Percentiles rank a stretch among this genome's conserved stretches.
Evolutionary conservation across 441 rosid species (phyloP).

Genomic region (Pelargonium fulgidum): DNA sequence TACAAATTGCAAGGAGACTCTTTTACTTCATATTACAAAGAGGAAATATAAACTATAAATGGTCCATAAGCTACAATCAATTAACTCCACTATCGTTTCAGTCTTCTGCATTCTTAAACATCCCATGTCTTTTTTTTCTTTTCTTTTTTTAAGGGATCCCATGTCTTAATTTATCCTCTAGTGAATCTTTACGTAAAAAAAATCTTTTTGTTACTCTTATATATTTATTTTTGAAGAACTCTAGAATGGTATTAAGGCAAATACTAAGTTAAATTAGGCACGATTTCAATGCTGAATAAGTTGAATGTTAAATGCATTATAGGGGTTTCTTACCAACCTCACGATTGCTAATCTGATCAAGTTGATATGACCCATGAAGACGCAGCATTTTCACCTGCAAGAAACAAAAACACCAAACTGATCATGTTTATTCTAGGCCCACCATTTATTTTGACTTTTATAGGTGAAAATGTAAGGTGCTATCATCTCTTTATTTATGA

Average conservation of each 20-base stretch:
- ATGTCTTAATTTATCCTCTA: too few relatives aligned
- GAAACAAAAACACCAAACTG: not conserved
- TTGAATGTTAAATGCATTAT: conserved; percentile 4
- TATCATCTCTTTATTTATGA: not conserved
- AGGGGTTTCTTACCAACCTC: conserved; percentile 54
- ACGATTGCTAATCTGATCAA: conserved; percentile 78
- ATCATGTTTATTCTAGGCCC: conserved; percentile 11
- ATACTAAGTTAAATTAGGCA: not conserved
- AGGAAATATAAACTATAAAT: not conserved
- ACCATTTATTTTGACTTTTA: not conserved
- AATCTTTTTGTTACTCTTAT: too few relatives aligned
- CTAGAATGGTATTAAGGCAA: too few relatives aligned
- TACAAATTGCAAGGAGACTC: not conserved
- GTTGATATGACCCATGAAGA: conserved; percentile 79
- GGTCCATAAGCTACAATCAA: not conserved
- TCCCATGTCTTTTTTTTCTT: not conserved
- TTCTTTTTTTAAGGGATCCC: too few relatives aligned
- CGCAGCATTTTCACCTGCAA: conserved; percentile 76
- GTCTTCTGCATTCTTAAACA: not conserved
- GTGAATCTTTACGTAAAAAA: too few relatives aligned
- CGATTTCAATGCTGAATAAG: not conserved
- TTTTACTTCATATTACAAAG: not conserved
- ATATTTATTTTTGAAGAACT: too few relatives aligned
- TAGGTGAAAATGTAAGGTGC: not conserved
- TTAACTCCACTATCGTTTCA: not conserved